phyloP scores from a whole-genome alignment of 2,329 filamentous ascomycete genomes.

The Cercospora beticola region DNA sequence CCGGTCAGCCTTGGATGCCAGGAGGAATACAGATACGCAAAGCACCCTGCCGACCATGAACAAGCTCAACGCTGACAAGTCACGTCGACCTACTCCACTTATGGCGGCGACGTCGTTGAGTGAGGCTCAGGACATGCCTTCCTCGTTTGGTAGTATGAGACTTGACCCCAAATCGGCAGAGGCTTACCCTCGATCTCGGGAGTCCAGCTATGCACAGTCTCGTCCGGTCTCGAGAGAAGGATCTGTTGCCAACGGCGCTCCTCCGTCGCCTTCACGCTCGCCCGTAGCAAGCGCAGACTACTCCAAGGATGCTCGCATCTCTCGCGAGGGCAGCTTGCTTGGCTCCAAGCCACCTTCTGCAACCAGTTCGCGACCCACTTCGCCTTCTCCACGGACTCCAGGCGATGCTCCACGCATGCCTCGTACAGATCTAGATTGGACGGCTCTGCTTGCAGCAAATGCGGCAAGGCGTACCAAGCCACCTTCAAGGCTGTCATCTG shows the following conservation, averaged over 20 bases:
- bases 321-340: conserved; percentile 19
- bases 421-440: conserved; percentile 37
- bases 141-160: conserved; percentile 10
- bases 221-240: conserved; percentile 31
- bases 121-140: conserved; percentile 23
- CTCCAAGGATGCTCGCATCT: conserved; percentile 20
- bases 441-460: conserved; percentile 30
- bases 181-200: conserved; percentile 25
- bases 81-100: conserved; percentile 30
- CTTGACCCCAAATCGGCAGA: conserved; percentile 20
- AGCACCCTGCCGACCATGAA: conserved; percentile 26
- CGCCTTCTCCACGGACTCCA: conserved; percentile 30
- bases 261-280: conserved; percentile 22
- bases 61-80: conserved; percentile 28
- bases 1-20: conserved; percentile 29
- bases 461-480: conserved; percentile 29
- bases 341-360: conserved; percentile 27
- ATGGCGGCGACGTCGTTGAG: conserved; percentile 29
- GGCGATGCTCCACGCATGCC: conserved; percentile 32
- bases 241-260: conserved; percentile 16
- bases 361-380: conserved; percentile 29
- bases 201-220: conserved; percentile 29
- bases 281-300: conserved; percentile 27
- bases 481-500: conserved; percentile 30
- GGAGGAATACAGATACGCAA: conserved; percentile 34